Percentiles rank a stretch among this genome's conserved stretches.
These are phyloP conservation scores for Picochlorum sp. DNA, from an alignment of 139 green algal species.

Conservation along the genomic window DNA sequence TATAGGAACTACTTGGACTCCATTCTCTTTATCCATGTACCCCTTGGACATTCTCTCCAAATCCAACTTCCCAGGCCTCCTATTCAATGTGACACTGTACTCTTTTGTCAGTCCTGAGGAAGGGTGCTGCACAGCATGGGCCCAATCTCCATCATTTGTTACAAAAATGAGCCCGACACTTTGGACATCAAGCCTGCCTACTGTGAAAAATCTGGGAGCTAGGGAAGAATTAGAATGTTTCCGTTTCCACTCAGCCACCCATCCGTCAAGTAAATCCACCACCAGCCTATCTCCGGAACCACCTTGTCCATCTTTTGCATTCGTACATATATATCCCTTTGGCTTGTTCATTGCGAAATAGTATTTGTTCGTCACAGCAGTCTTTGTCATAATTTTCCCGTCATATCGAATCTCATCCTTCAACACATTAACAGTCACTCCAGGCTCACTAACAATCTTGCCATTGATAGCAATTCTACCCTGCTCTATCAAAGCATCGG, in stretches of 20 bases:
- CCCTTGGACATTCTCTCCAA: constrained; percentile 38
- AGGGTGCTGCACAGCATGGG: constrained; percentile 56
- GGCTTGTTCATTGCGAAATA: constrained; percentile 68
- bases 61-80: constrained; percentile 27
- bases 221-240: not conserved
- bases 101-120: constrained; percentile 53
- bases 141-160: constrained; percentile 92
- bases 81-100: constrained; percentile 58
- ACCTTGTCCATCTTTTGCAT: constrained; percentile 1
- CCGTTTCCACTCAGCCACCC: constrained; percentile 13
- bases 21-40: constrained; percentile 19
- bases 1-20: constrained; percentile 35
- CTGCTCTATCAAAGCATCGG: constrained; percentile 69
- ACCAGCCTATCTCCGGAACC: constrained; percentile 16
- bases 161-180: constrained; percentile 86
- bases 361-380: constrained; percentile 7
- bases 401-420: constrained; percentile 54
- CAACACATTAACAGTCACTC: constrained; percentile 33
- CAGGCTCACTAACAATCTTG: constrained; percentile 46
- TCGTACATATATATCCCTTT: constrained; percentile 78
- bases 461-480: constrained; percentile 81
- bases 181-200: constrained; percentile 84
- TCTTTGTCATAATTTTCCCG: constrained; percentile 27
- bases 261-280: constrained; percentile 28
- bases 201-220: constrained; percentile 84